These are phyloP conservation scores for Didymella pinodella DNA, from an alignment of 2,329 filamentous ascomycete species.

Conservation along the genomic window DNA sequence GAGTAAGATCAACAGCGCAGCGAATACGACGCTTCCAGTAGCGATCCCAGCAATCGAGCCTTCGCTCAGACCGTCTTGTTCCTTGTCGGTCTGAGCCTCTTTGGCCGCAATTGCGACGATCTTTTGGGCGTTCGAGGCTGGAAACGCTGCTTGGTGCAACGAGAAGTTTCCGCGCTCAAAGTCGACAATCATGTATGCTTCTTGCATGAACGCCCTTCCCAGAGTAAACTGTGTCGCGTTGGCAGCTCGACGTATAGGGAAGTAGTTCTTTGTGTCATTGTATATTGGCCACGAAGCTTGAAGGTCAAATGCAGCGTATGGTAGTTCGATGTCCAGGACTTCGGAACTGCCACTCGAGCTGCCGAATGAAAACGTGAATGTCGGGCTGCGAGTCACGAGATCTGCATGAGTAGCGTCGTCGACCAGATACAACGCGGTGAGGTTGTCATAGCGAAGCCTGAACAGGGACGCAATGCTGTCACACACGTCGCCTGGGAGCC, in stretches of 20 bases:
- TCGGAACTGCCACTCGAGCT: conserved; percentile 17
- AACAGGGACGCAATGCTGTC: conserved; percentile 48
- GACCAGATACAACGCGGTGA: conserved; percentile 46
- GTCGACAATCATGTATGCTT: conserved; percentile 49
- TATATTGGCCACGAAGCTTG: conserved; percentile 28
- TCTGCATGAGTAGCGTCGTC: conserved; percentile 34
- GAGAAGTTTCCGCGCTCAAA: conserved; percentile 42
- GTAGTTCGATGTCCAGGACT: conserved; percentile 34
- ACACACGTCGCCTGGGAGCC: conserved; percentile 45
- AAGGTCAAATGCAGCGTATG: conserved; percentile 42
- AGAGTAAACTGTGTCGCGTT: conserved; percentile 35
- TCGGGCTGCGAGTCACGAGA: conserved; percentile 33
- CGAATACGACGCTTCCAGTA: conserved; percentile 2
- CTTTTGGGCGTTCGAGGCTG: neutral
- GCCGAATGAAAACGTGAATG: conserved; percentile 37
- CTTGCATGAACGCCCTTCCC: conserved; percentile 48
- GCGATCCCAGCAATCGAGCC: neutral
- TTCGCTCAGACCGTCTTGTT: neutral
- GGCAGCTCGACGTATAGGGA: conserved; percentile 39
- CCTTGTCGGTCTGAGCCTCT: neutral
- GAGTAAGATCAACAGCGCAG: neutral
- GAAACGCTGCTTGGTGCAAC: conserved; percentile 7
- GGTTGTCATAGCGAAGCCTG: conserved; percentile 44
- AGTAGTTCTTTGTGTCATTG: conserved; percentile 30
- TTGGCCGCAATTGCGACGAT: conserved; percentile 2